A percentile compares a stretch with the other conserved stretches of the same genome.
These are phyloP conservation scores for Saccharomyces hybrid DNA, from an alignment of 1,139 yeast species.

Conservation along the genomic window DNA sequence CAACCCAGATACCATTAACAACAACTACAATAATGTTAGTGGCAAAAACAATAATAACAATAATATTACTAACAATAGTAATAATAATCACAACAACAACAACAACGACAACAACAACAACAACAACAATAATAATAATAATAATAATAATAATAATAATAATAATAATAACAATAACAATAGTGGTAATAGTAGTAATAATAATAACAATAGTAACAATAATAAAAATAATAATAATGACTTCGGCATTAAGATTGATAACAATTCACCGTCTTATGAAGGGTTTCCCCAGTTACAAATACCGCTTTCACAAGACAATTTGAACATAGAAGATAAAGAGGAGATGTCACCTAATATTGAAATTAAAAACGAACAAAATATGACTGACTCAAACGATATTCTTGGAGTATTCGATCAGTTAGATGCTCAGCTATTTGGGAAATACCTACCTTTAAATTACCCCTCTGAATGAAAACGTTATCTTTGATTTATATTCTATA, in stretches of 20 bases:
- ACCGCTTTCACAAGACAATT: constrained; percentile 2
- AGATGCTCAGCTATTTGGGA: constrained; percentile 78
- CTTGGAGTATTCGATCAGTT: constrained; percentile 80
- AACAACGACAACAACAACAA: too few relatives aligned
- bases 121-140: too few relatives aligned
- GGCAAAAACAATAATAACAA: background rate
- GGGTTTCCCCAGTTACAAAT: background rate
- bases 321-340: background rate
- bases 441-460: constrained; percentile 49
- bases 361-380: constrained; percentile 1
- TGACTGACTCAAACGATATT: constrained; percentile 39
- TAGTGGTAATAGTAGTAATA: background rate
- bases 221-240: background rate
- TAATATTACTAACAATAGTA: background rate
- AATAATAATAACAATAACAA: background rate
- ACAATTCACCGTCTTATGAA: background rate
- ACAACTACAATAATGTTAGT: background rate
- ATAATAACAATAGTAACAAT: background rate
- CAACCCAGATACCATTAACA: background rate
- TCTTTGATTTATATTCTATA: background rate
- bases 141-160: too few relatives aligned
- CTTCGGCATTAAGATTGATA: background rate
- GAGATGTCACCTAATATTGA: background rate
- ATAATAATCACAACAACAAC: background rate
- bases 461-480: background rate